Evolutionary conservation across 495 filamentous ascomycete genomes (phyloP), one percentile per base, ranked within the genome.

Genomic region (Hyaloscypha bicolor): DNA sequence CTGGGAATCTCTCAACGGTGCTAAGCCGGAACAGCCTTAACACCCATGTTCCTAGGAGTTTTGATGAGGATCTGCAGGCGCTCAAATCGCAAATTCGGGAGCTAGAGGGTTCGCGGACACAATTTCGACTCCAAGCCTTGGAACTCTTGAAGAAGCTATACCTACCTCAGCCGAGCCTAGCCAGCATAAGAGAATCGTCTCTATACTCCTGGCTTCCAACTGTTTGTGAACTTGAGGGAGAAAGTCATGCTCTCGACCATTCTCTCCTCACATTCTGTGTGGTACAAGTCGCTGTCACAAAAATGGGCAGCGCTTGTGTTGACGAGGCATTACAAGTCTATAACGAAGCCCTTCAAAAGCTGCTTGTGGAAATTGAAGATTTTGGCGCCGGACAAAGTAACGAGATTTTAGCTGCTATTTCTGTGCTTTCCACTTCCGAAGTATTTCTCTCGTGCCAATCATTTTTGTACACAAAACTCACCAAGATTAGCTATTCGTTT

Each of bases 161-260:
- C 21, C 9, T 56, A 11, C 53, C 53, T 29, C 53, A 29, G 22
- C 53, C 53, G 22, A 31, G 22, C 21, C 6, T 11, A 16, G 29
- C 53, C 21, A 56, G 9, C 21, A 29, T 29, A 29, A 29, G 53
- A 31, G 29, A 25, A 11, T 25, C 9, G 21, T 29, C 53, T 29
- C 21, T 56, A 29, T 56, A 56, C 16, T 56, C 53, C 53, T 56
- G 53, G 53, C 21, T 56, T 56, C 53, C 21, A 56, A 31, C n/a
- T 56, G 22, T 56, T 56, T 25, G 53, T 6, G 53, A 56, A 14
- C 29, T 56, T 29, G 9, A 25, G 19, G 53, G 53, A 31, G 53
- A 56, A 56, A 56, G 53, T 19, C 6, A 56, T 9, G 53, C 53
- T 56, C 53, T 56, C 9, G 53, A 56, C 29, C 12, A 29, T 29